Conservation (phyloP, 345 rosid genomes). For the Sonneratia caseolaris region DNA sequence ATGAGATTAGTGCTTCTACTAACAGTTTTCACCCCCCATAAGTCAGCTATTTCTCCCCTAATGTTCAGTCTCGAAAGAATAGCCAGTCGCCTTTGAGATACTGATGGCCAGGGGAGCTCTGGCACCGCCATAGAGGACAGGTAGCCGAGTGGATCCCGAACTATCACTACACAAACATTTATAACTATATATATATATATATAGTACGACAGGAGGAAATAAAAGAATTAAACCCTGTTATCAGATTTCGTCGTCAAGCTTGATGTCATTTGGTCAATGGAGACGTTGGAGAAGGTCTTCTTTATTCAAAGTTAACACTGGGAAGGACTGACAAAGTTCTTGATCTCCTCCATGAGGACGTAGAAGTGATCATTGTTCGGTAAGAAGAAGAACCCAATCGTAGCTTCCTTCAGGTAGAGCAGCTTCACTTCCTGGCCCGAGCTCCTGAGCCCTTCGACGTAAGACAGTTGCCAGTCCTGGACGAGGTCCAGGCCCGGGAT, state of each 20-base stretch:
- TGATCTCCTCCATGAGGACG: constrained; percentile 75
- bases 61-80: not conserved
- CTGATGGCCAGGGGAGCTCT: not conserved
- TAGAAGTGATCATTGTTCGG: constrained; percentile 83
- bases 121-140: not conserved
- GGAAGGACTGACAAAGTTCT: constrained; percentile 43
- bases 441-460: constrained; percentile 60
- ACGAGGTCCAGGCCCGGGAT: constrained; percentile 89
- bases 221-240: not conserved
- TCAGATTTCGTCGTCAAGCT: not conserved
- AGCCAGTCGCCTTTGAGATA: not conserved
- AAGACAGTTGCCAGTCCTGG: constrained; percentile 89
- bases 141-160: not conserved
- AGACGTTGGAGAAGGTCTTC: not conserved
- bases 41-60: not conserved
- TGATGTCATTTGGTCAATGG: constrained; percentile 1
- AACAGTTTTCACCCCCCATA: not conserved
- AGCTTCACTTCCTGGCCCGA: constrained; percentile 56
- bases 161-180: not conserved
- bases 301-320: not conserved
- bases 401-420: constrained; percentile 65
- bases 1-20: not conserved
- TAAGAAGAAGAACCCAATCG: constrained; percentile 89
- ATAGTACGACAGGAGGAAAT: not conserved
- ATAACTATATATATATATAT: not conserved